A percentile compares a stretch with the other conserved stretches of the same genome.
These are phyloP conservation scores for Emmonsiellopsis sp. DNA, from an alignment of 2,329 filamentous ascomycete genomes.

Conservation along the genomic window DNA sequence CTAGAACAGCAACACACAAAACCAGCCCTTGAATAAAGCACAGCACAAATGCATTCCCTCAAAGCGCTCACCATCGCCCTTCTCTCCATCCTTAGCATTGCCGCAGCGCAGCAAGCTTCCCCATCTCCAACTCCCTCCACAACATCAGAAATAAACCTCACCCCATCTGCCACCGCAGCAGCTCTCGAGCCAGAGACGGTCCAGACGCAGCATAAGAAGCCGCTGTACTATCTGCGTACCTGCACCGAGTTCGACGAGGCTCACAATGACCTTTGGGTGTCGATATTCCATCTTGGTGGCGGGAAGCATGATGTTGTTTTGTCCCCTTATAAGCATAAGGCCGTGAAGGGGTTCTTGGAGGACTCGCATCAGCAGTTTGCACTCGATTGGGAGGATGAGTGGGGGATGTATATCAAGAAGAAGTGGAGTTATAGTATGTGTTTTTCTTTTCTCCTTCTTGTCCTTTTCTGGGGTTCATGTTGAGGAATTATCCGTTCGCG, in stretches of 20 bases:
- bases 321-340: conserved; percentile 14
- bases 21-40: no score
- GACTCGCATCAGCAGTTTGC: conserved; percentile 24
- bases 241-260: conserved; percentile 15
- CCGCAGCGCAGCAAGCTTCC: neutral
- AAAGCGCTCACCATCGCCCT: no score
- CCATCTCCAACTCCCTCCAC: neutral
- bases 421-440: no score
- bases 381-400: conserved; percentile 21
- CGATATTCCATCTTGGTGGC: conserved; percentile 33
- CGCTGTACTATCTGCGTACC: conserved; percentile 28
- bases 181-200: neutral
- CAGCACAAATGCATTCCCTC: no score
- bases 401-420: conserved; percentile 18
- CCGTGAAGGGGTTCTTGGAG: conserved; percentile 24
- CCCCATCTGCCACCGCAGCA: neutral
- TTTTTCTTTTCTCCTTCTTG: no score
- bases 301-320: conserved; percentile 31
- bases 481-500: no score
- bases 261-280: conserved; percentile 29
- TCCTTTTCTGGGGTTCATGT: no score
- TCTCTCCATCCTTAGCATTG: neutral
- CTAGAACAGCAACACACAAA: no score
- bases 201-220: conserved; percentile 6
- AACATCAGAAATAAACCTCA: neutral